These are phyloP conservation scores for Solanum chmielewskii DNA, from an alignment of 257 asterid genomes.

Conservation along the genomic window DNA sequence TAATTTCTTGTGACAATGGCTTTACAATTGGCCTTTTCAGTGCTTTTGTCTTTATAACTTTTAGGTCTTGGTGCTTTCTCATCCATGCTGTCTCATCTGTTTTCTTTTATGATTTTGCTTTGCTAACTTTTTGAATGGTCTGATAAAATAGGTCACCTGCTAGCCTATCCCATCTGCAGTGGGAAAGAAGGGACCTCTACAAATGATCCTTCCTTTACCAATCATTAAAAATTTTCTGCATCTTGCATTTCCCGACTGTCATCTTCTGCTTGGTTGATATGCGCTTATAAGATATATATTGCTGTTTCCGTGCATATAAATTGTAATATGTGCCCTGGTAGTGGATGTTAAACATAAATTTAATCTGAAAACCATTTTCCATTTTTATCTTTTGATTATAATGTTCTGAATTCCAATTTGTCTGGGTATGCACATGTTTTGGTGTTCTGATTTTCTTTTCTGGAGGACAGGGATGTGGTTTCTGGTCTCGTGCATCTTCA, in stretches of 20 bases:
- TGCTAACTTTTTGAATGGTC: background rate
- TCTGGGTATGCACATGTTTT: background rate
- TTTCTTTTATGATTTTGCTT: background rate
- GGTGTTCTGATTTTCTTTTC: background rate
- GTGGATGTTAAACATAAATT: background rate
- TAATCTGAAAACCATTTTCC: background rate
- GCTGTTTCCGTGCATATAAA: background rate
- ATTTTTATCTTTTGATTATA: background rate
- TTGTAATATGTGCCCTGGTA: background rate
- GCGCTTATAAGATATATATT: background rate
- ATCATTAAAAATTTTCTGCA: background rate
- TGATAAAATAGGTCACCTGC: background rate
- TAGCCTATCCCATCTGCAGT: background rate
- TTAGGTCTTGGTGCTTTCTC: background rate
- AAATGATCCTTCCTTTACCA: background rate
- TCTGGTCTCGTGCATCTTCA: conserved; percentile 83
- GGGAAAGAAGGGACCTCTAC: background rate
- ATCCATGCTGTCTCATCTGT: background rate
- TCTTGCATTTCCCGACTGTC: background rate
- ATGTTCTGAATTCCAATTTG: background rate
- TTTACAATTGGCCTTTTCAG: background rate
- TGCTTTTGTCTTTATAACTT: background rate
- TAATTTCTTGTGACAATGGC: background rate
- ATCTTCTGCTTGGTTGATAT: background rate
- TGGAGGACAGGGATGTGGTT: conserved; percentile 67